These are phyloP conservation scores for Bretziella fagacearum DNA, from an alignment of 2,329 filamentous ascomycete species.

Conservation along the genomic window DNA sequence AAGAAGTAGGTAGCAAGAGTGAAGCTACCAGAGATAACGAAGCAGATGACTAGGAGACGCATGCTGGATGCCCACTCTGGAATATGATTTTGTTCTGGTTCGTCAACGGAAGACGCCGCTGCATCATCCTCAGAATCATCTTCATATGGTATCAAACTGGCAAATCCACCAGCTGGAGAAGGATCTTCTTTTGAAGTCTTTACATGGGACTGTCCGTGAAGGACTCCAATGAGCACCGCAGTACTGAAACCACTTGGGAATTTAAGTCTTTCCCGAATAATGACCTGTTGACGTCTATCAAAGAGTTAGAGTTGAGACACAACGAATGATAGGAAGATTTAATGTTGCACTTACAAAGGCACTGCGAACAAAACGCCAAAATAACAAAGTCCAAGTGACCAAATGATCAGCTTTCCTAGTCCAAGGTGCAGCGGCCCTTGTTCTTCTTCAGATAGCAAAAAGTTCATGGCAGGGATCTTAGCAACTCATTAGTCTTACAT, in stretches of 20 bases:
- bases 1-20: conserved; percentile 84
- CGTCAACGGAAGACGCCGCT: conserved; percentile 14
- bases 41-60: conserved; percentile 38
- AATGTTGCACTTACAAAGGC: conserved; percentile 39
- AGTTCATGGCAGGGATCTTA: conserved; percentile 82
- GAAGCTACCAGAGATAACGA: conserved; percentile 43
- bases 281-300: conserved; percentile 59
- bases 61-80: conserved; percentile 31
- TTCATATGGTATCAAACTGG: conserved; percentile 24
- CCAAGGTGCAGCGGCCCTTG: conserved; percentile 57
- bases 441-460: conserved; percentile 60
- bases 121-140: conserved; percentile 20
- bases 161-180: conserved; percentile 23
- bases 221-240: conserved; percentile 75
- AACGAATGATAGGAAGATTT: conserved; percentile 3
- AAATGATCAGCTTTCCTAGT: conserved; percentile 64
- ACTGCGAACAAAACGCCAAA: conserved; percentile 97
- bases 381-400: conserved; percentile 85
- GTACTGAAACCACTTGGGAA: conserved; percentile 95
- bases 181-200: conserved; percentile 6
- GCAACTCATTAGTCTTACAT: too few species aligned
- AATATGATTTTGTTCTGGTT: conserved; percentile 21
- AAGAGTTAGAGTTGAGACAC: too few species aligned
- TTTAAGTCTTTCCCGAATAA: conserved; percentile 78
- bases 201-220: conserved; percentile 46